Conservation (phyloP, 1,284 basidiomycete genomes). For the Schizophyllum commune region DNA sequence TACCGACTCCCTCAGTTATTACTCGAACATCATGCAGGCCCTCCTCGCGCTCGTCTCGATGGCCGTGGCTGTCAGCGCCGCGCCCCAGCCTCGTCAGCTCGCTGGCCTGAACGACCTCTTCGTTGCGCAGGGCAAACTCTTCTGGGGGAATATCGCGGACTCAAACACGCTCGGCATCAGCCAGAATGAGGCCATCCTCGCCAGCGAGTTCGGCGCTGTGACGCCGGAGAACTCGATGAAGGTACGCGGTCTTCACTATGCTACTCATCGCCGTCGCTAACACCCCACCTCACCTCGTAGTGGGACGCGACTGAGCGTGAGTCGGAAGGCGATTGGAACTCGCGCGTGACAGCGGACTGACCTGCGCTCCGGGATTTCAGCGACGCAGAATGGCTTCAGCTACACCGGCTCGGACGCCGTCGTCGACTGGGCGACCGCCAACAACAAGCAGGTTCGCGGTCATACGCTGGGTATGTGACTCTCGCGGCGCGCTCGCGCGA, state of each 20-base stretch:
- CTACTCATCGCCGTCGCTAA: too few species aligned
- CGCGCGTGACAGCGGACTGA: background rate
- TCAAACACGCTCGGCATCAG: slow-evolving; percentile 3
- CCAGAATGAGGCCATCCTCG: slow-evolving; percentile 8
- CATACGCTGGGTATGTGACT: slow-evolving; percentile 33
- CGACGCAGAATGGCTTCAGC: background rate
- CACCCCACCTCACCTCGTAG: background rate
- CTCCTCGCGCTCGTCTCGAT: background rate
- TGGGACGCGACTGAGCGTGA: slow-evolving; percentile 46
- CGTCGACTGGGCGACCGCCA: slow-evolving; percentile 29
- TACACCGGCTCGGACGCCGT: slow-evolving; percentile 3
- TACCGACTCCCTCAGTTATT: background rate
- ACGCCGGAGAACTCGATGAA: slow-evolving; percentile 12
- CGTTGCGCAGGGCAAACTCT: background rate
- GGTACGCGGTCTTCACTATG: background rate
- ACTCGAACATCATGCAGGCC: background rate
- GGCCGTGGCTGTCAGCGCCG: background rate
- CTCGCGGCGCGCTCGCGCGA: background rate
- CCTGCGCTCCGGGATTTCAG: background rate
- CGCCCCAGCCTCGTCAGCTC: background rate
- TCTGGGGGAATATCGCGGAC: background rate
- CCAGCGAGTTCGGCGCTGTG: slow-evolving; percentile 9
- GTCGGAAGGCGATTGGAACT: too few species aligned
- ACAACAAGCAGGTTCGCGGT: slow-evolving; percentile 39
- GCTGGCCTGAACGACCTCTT: background rate